Evolutionary conservation across 805 yeast species (phyloP).

Genomic region (Saturnispora besseyi): DNA sequence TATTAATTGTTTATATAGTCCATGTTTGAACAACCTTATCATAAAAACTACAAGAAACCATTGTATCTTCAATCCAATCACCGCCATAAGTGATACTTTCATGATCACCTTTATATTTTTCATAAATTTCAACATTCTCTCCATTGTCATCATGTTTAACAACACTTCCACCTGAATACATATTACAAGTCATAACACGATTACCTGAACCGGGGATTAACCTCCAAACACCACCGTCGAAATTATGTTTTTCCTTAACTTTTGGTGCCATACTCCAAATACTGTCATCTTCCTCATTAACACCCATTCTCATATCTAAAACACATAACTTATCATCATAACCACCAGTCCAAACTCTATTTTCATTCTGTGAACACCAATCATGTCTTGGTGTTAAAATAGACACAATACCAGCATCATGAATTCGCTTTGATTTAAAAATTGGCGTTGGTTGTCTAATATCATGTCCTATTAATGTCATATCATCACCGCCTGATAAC

Average conservation of each 20-base stretch:
- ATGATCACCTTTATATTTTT: slow-evolving; percentile 58
- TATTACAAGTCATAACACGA: slow-evolving; percentile 71
- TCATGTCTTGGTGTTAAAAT: slow-evolving; percentile 44
- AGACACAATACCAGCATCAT: slow-evolving; percentile 87
- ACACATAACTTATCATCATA: slow-evolving; percentile 75
- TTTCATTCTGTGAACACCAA: slow-evolving; percentile 36
- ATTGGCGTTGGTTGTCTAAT: slow-evolving; percentile 32
- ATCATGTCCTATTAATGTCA: slow-evolving; percentile 67
- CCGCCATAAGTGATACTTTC: slow-evolving; percentile 95
- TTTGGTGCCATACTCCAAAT: slow-evolving; percentile 40
- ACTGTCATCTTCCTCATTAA: slow-evolving; percentile 21
- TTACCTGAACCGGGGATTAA: slow-evolving; percentile 47
- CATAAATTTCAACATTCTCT: slow-evolving; percentile 24
- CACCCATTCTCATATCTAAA: slow-evolving; percentile 55
- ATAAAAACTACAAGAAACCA: slow-evolving; percentile 86
- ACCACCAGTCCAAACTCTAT: slow-evolving; percentile 74
- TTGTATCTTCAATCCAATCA: slow-evolving; percentile 58
- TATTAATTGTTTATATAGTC: slow-evolving; percentile 27
- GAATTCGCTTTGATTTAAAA: slow-evolving; percentile 44
- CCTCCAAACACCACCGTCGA: slow-evolving; percentile 97
- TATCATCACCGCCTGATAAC: slow-evolving; percentile 90
- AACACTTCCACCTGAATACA: slow-evolving; percentile 90
- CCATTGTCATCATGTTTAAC: slow-evolving; percentile 30
- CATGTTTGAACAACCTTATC: slow-evolving; percentile 77
- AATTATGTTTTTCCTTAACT: slow-evolving; percentile 34